A percentile compares a stretch with the other conserved stretches of the same genome.
Evolutionary conservation across 208 protist genomes (phyloP).

Genomic region (Trypanosoma grayi): DNA sequence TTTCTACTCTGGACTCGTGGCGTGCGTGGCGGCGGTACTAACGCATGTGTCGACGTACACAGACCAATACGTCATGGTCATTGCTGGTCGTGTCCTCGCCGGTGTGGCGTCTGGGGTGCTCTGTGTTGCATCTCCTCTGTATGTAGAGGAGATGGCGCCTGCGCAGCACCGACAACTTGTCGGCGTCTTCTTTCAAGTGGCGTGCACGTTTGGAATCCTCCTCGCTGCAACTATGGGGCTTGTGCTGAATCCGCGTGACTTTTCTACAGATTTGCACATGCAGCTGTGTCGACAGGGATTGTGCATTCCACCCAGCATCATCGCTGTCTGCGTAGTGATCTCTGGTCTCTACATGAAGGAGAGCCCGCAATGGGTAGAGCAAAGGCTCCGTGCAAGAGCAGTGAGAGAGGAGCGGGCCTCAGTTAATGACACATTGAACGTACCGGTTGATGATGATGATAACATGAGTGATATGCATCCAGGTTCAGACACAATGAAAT

Average conservation of each 20-base stretch:
- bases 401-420: too few relatives aligned
- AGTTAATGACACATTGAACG: too few relatives aligned
- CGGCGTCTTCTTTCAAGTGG: conserved; percentile 41
- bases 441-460: not conserved
- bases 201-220: conserved; percentile 32
- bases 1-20: conserved; percentile 25
- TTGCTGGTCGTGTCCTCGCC: conserved; percentile 28
- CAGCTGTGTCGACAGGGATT: conserved; percentile 34
- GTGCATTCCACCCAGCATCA: conserved; percentile 8
- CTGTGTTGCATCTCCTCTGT: conserved; percentile 24
- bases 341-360: conserved; percentile 9
- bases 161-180: conserved; percentile 16
- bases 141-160: conserved; percentile 31
- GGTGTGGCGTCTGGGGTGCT: conserved; percentile 31
- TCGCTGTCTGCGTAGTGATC: conserved; percentile 18
- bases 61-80: conserved; percentile 29
- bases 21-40: conserved; percentile 11
- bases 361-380: conserved; percentile 12
- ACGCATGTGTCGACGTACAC: conserved; percentile 30
- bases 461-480: not conserved
- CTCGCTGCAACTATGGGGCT: conserved; percentile 28
- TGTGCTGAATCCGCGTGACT: conserved; percentile 22
- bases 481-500: not conserved
- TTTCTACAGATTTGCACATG: conserved; percentile 22
- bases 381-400: not conserved